Conservation (phyloP, 768 basidiomycete genomes). For the Podaxis rugospora region DNA sequence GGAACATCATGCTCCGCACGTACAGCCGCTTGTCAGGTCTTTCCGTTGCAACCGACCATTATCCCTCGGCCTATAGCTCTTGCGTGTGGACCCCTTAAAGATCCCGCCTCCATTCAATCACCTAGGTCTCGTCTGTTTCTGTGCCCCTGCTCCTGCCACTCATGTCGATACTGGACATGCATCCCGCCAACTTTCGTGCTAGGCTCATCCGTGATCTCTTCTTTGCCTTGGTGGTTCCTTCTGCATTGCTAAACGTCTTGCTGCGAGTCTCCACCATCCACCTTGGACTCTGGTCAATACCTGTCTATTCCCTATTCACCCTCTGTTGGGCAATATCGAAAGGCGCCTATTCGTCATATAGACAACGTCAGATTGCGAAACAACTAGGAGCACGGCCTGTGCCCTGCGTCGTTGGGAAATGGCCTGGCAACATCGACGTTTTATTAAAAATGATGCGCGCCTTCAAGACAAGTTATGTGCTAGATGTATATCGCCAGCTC, state of each 20-base stretch:
- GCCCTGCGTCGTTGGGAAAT: conserved; percentile 59
- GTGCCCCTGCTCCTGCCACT: too few relatives aligned
- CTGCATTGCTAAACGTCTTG: conserved; percentile 15
- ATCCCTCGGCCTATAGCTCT: conserved; percentile 3
- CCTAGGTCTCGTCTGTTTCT: background rate
- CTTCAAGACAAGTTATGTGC: conserved; percentile 55
- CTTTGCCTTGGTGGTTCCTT: conserved; percentile 11
- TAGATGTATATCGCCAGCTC: conserved; percentile 59
- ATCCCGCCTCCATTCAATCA: background rate
- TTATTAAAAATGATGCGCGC: conserved; percentile 51
- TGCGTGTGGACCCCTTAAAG: background rate
- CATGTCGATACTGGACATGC: background rate
- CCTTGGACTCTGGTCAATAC: conserved; percentile 33
- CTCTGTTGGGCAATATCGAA: conserved; percentile 34
- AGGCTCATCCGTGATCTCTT: conserved; percentile 11
- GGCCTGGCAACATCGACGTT: conserved; percentile 77
- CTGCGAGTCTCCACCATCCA: conserved; percentile 21
- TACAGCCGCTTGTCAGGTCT: conserved; percentile 8
- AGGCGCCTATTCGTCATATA: conserved; percentile 27
- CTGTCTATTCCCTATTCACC: conserved; percentile 36
- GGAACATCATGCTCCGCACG: conserved; percentile 11
- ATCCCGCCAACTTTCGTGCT: conserved; percentile 14
- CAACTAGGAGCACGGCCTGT: conserved; percentile 48
- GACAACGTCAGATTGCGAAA: conserved; percentile 39
- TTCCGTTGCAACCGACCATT: conserved; percentile 1